phyloP scores from a whole-genome alignment of 108 stramenopile species.

The Stephanodiscus minutulus region DNA sequence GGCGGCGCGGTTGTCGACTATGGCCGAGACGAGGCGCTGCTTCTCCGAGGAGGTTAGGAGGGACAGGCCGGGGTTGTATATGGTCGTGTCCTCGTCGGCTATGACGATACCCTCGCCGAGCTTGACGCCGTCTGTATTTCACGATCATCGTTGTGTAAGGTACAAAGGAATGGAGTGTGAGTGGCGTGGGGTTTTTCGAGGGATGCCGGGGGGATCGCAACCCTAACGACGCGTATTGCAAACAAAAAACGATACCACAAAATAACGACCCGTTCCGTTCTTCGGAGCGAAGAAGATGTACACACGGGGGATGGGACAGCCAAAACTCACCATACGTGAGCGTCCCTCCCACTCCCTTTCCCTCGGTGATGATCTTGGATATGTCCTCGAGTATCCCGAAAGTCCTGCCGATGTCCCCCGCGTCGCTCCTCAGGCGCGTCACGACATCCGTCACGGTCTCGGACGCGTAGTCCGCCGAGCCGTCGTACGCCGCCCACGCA shows the following conservation, averaged over 20 bases:
- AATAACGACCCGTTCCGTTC: neutral
- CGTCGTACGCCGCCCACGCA: conserved; percentile 53
- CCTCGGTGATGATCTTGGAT: conserved; percentile 83
- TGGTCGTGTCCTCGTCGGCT: conserved; percentile 84
- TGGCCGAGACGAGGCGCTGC: conserved; percentile 64
- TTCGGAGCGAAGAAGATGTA: neutral
- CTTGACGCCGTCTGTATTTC: conserved; percentile 66
- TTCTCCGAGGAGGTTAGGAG: conserved; percentile 78
- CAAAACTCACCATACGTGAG: conserved; percentile 61
- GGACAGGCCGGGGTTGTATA: conserved; percentile 85
- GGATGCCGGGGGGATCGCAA: neutral
- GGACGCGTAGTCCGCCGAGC: conserved; percentile 59
- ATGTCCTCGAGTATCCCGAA: conserved; percentile 69
- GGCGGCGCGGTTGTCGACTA: conserved; percentile 58
- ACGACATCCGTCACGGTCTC: conserved; percentile 68
- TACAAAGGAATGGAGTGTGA: neutral
- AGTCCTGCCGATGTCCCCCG: conserved; percentile 57
- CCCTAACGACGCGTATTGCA: neutral
- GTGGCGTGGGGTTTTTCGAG: neutral
- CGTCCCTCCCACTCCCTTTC: conserved; percentile 79
- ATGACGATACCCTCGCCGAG: conserved; percentile 71
- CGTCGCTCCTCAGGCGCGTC: conserved; percentile 40
- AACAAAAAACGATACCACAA: neutral
- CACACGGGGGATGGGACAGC: neutral
- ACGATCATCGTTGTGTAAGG: neutral